phyloP scores from a whole-genome alignment of 371 early-diverging fungal species.

The Actinomortierella ambigua region DNA sequence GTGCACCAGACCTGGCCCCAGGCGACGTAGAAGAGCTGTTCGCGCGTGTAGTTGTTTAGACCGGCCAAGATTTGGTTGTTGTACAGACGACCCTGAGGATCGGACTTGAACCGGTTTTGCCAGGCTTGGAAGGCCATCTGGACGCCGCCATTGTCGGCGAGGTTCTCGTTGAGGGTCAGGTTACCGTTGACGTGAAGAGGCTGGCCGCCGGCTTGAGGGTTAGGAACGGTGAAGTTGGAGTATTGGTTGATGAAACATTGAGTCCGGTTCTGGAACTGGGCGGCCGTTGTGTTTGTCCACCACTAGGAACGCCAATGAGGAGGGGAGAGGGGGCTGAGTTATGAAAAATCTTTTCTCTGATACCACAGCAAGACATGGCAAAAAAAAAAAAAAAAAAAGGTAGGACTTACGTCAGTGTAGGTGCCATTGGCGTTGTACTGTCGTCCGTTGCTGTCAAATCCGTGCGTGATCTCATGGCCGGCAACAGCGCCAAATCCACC shows the following conservation, averaged over 20 bases:
- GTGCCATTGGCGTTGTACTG: conserved; percentile 55
- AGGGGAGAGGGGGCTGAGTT: neutral
- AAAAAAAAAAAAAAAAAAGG: neutral
- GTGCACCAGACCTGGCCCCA: conserved; percentile 61
- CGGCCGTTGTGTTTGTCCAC: conserved; percentile 62
- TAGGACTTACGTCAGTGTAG: conserved; percentile 2
- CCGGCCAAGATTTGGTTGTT: conserved; percentile 9
- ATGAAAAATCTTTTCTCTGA: neutral
- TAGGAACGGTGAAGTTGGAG: conserved; percentile 49
- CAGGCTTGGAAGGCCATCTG: conserved; percentile 45
- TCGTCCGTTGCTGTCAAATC: conserved; percentile 60
- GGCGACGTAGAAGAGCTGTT: conserved; percentile 61
- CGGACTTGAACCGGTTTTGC: conserved; percentile 46
- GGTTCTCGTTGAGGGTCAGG: conserved; percentile 67
- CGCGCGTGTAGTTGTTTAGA: conserved; percentile 34
- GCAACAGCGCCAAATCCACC: neutral
- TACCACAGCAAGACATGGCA: no score
- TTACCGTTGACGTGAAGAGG: conserved; percentile 54
- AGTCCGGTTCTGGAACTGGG: conserved; percentile 51
- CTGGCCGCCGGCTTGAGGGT: conserved; percentile 18
- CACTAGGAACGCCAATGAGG: conserved; percentile 45
- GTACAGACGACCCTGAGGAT: neutral
- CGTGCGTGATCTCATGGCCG: conserved; percentile 30
- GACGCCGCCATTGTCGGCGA: conserved; percentile 76
- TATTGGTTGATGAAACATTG: conserved; percentile 71